phyloP scores from a whole-genome alignment of 2,329 filamentous ascomycete species.

The Cercospora janseana region DNA sequence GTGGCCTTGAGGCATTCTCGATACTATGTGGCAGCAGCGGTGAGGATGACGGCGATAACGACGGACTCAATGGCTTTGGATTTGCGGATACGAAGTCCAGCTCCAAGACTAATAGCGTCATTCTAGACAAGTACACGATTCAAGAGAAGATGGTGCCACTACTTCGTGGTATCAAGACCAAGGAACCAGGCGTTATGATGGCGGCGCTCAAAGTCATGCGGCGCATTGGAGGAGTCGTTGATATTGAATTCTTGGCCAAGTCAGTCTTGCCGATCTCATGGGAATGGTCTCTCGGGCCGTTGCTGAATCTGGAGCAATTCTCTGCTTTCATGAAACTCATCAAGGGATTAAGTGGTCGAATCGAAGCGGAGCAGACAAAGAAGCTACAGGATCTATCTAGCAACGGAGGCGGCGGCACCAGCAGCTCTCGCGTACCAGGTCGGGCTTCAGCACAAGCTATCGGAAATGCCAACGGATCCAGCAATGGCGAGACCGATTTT shows the following conservation, averaged over 20 bases:
- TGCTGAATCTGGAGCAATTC: slow-evolving; percentile 83
- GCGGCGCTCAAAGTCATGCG: slow-evolving; percentile 80
- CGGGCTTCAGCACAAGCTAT: slow-evolving; percentile 58
- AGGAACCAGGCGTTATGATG: slow-evolving; percentile 97
- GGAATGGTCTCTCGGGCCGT: slow-evolving; percentile 84
- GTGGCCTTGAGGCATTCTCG: slow-evolving; percentile 84
- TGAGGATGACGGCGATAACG: slow-evolving; percentile 48
- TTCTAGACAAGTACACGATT: slow-evolving; percentile 95
- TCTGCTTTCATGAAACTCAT: slow-evolving; percentile 87
- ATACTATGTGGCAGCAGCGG: slow-evolving; percentile 77
- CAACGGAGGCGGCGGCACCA: slow-evolving; percentile 38
- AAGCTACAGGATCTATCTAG: slow-evolving; percentile 83
- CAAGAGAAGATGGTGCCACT: slow-evolving; percentile 95
- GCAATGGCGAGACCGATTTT: slow-evolving; percentile 70
- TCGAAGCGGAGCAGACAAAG: slow-evolving; percentile 83
- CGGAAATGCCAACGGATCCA: slow-evolving; percentile 53
- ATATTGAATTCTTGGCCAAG: slow-evolving; percentile 87
- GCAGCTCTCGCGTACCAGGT: slow-evolving; percentile 61
- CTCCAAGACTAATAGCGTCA: slow-evolving; percentile 53
- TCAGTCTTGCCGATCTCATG: slow-evolving; percentile 88
- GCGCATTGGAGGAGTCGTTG: slow-evolving; percentile 77
- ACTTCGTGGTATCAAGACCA: slow-evolving; percentile 91
- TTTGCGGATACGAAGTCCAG: slow-evolving; percentile 47
- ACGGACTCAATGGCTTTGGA: slow-evolving; percentile 72
- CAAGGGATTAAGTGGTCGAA: slow-evolving; percentile 70